These are phyloP conservation scores for Immersiporthe knoxdaviesiana DNA, from an alignment of 2,329 filamentous ascomycete species.

Conservation along the genomic window DNA sequence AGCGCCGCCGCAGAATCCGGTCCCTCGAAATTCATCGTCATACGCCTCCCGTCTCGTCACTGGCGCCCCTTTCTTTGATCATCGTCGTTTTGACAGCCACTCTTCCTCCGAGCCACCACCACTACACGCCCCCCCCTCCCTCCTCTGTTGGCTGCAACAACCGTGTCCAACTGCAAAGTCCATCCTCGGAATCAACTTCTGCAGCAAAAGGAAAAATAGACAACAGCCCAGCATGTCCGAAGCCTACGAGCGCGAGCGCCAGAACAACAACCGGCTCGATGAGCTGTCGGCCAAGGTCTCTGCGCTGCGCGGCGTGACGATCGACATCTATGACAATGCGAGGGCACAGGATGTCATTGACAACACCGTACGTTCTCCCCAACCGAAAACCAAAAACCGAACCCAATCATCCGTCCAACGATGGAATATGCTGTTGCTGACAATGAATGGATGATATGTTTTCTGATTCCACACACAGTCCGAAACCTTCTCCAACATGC, in stretches of 20 bases:
- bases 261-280: slow-evolving; percentile 94
- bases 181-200: not conserved
- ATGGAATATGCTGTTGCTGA: not conserved
- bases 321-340: slow-evolving; percentile 98
- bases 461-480: slow-evolving; percentile 53
- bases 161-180: not conserved
- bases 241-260: slow-evolving; percentile 78
- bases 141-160: not conserved
- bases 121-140: not conserved
- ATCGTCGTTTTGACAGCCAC: not conserved
- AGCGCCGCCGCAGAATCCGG: slow-evolving; percentile 2
- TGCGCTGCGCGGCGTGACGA: slow-evolving; percentile 87
- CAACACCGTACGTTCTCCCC: slow-evolving; percentile 66
- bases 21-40: slow-evolving; percentile 10
- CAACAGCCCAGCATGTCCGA: slow-evolving; percentile 64
- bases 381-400: not conserved
- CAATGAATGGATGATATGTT: not conserved
- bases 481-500: slow-evolving; percentile 90
- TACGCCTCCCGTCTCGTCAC: not conserved
- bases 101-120: not conserved
- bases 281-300: slow-evolving; percentile 91
- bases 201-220: not conserved
- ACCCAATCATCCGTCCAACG: slow-evolving; percentile 1
- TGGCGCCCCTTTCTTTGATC: slow-evolving; percentile 17
- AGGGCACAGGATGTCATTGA: slow-evolving; percentile 87